Base-by-base conservation (phyloP, 176 grass and related monocot genomes). In the Elymus sibiricus region DNA sequence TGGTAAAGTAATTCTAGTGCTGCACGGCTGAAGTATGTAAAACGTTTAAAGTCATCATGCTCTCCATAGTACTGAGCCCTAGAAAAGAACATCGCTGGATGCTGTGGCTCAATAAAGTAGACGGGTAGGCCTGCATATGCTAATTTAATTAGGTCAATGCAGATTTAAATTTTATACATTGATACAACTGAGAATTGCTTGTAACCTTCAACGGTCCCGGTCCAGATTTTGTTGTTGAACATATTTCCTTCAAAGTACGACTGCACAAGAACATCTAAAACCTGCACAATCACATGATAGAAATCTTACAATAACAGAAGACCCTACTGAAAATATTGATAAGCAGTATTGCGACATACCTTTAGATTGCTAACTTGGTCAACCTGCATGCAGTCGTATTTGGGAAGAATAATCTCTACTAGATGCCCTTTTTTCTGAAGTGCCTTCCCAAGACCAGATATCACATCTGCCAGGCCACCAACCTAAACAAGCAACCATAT, bases 141-240 rank as follows among this genome's bases (percentile, higher is more conserved):
- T 34, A 88, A 79, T 71, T 86, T 86, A 74, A 70, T 92, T 74
- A 92, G 79, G n/a, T 53, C 3, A 29, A 79, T 67, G 56, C 9
- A 43, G 14, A 82, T 39, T 77, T 43, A 64, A 72, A 63, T 71
- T 83, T 47, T 35, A 79, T 73, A 87, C 10, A 74, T 26, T 60
- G 22, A 32, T 65, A 31, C 5, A 83, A 86, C 21, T 27, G 43
- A 87, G 79, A 42, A 35, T 72, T 78, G 43, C 3, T 78, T 65
- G 15, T 29, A 82, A 90, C 96, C 96, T 95, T 95, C 96, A 77
- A 98, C 89, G 77, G 88, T 94, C 47, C 96, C 96, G n/a, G 91
- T 92, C 96, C 96, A 98, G 79, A 98, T 92, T 92, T 98, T 98
- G 85, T 98, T 98, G 38, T 80, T 81, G 87, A 98, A 98, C 69